Evolutionary conservation across 805 yeast genomes (phyloP), one percentile per base, ranked within the genome.

Genomic region (Candida jianshihensis): DNA sequence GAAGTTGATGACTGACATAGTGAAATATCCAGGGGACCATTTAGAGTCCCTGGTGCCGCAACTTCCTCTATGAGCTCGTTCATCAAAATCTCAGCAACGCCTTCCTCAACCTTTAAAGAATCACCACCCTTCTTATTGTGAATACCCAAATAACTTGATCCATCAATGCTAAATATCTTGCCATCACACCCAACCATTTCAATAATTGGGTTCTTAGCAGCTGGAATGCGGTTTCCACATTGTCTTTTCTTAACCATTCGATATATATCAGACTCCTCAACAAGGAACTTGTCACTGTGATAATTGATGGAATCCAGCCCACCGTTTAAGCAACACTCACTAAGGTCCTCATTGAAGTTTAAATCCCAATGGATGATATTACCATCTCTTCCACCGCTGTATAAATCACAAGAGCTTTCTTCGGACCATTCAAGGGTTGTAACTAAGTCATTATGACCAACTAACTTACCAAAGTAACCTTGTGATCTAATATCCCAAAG

Each of bases 401-500:
- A 69, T 24, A 82, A 54, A 47, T 75, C 75, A 31, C 60, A 59
- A 5, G 75, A 75, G 28, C 56, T 46, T 19, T 61, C 59, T 36
- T 64, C 63, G 3, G 66, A 54, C 90, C 92, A 85, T 41, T 75
- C 73, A 26, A 85, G 47, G 17, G 75, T 59, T 7, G 76, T 71
- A 13, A 85, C 63, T 24, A 57, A 55, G 41, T 72, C 78, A 6
- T 62, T 53, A 48, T 81, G 87, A 1, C 84, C 85, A 3, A 60
- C 51, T 26, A 81, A 60, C 28, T 61, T 60, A 8, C 75, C 71
- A 36, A 75, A 60, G 2, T 78, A 76, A 14, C 67, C 69, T 27
- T 63, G 58, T 27, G 75, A 67, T 43, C 95, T 66, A 31, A 81
- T 73, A 59, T 85, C 95, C 94, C 94, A 85, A 22, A 85, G 61